A percentile compares a stretch with the other conserved stretches of the same genome.
These are phyloP conservation scores for Penicillium desertorum DNA, from an alignment of 495 filamentous ascomycete species.

Conservation along the genomic window DNA sequence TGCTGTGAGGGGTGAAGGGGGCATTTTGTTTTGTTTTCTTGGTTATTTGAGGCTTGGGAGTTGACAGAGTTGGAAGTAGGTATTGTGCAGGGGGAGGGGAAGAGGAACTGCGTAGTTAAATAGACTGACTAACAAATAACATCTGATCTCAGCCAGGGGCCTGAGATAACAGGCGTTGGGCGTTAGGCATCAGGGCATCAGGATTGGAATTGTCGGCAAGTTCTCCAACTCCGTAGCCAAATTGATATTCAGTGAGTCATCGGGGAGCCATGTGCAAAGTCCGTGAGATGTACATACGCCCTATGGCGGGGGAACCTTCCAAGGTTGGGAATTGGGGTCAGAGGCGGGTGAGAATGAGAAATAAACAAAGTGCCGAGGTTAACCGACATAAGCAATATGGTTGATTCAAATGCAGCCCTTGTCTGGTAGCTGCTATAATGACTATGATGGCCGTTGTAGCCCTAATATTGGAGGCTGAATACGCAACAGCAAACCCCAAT, in stretches of 20 bases:
- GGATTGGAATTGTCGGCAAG: too few relatives aligned
- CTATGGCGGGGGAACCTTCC: not conserved
- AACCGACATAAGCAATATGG: not conserved
- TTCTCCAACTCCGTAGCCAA: not conserved
- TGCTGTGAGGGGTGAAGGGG: slow-evolving; percentile 20
- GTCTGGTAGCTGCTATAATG: not conserved
- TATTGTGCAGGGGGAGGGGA: not conserved
- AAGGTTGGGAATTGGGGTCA: not conserved
- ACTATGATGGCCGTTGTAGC: not conserved
- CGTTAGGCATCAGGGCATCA: not conserved
- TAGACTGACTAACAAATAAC: not conserved
- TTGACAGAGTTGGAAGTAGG: not conserved
- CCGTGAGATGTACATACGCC: slow-evolving; percentile 1
- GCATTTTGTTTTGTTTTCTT: slow-evolving; percentile 9
- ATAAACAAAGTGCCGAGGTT: not conserved
- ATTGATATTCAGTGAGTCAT: not conserved
- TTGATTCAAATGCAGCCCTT: not conserved
- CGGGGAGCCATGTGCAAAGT: not conserved
- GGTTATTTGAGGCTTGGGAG: not conserved
- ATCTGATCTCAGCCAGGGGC: not conserved
- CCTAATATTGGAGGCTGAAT: not conserved
- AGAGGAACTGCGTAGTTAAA: not conserved
- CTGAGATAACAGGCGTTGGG: not conserved
- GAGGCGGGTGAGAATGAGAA: not conserved
- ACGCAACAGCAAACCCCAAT: not conserved